Evolutionary conservation across 805 yeast genomes (phyloP), one percentile per base, ranked within the genome.

Genomic region (Pichia scutulata): DNA sequence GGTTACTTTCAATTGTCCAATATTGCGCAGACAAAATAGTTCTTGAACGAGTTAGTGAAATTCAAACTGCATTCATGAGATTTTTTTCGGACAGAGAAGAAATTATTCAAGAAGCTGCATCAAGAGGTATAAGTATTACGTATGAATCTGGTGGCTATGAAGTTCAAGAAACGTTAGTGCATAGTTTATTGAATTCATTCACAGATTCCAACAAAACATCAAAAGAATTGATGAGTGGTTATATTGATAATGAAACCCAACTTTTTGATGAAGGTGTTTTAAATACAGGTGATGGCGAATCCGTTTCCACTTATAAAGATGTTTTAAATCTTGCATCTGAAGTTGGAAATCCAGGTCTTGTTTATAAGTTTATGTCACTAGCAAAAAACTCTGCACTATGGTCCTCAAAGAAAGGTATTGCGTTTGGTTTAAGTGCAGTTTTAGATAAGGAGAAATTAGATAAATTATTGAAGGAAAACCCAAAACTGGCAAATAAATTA

Each of bases 341-440:
- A 62, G 95, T 89, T 10, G 98, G 98, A 26, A 97, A 92, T 66
- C 96, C 98, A 14, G 79, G 93, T 56, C 75, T 92, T 56, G 97
- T 92, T 5, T 92, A 92, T 67, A 87, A 89, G 62, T 92, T 92
- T 64, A 89, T 92, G 97, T 82, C 96, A 0, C 69, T 92, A 50
- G 95, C 97, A 0, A 84, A 87, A 55, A 84, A 83, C 47, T 87
- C 96, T 0, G 82, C 93, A 0, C 67, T 90, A 21, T 92, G 99
- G 99, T 79, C 95, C 0, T 86, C 97, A 0, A 74, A 96, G 63
- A 87, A 86, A 56, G 99, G 98, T 47, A 81, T 89, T 60, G 98
- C 98, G 0, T 92, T 87, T 70, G 97, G 98, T 0, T 72, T 92
- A 37, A 92, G 96, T 10, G 82, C 88, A 0, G 83, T 92, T 43